Evolutionary conservation across 306 rosid species (phyloP), one percentile per base, ranked within the genome.

Genomic region (Oemleria cerasiformis): DNA sequence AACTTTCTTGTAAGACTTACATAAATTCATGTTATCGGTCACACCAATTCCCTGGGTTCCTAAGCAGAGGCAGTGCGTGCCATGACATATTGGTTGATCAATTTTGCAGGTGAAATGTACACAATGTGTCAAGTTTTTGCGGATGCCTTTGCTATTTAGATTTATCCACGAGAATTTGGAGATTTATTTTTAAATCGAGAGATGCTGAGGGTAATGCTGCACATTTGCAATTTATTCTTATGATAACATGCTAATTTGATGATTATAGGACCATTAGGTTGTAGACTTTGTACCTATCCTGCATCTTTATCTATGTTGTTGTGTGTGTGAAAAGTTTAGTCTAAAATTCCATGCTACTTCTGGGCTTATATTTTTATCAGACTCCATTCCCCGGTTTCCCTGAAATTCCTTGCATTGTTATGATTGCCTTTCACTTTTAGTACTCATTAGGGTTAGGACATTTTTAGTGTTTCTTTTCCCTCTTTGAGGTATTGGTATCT

Each of bases 1-100:
- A 94, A 94, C 77, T 81, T 94, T 71, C 98, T 94, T 8, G 98
- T 94, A 86, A 91, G 92, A 78, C 43, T 74, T 30, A 19, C 64
- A 40, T 39, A 3, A 38, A 21, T 39, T 45, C 53, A 36, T 71
- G 43, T 65, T 61, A 16, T 61, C 23, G 38, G 45, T 39, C 66
- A 16, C 45, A 55, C 11, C 11, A 1, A 41, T 56, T 13, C 17
- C 19, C 30, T 70, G 25, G 42, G 51, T 10, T 54, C 38, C 65
- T 40, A 38, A 53, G 38, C 61, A 11, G 40, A 11, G 39, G 23
- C 42, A 20, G 17, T 23, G 64, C 3, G 36, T 30, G 36, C 36
- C 36, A 30, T 30, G 36, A 30, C 36, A 30, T 30, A 30, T 30
- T 30, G 36, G 36, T 30, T 30, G 36, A 40, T 25, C 25, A 16